Conservation (phyloP, 352 stramenopile species). For the Globisporangium irregulare region DNA sequence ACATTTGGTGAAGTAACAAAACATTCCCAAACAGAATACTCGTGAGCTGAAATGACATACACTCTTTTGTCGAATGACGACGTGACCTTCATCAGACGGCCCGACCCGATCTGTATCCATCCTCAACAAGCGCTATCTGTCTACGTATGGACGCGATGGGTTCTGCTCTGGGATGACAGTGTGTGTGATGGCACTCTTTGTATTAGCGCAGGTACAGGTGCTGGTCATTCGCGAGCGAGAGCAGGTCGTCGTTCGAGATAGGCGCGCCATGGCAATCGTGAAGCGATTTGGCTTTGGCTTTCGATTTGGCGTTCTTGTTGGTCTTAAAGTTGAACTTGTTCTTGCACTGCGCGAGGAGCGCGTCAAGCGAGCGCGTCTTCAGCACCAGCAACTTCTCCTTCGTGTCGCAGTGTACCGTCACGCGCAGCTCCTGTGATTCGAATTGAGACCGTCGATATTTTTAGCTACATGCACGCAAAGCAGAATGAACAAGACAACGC, state of each 20-base stretch:
- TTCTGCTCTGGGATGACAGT: no score
- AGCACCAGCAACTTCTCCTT: constrained; percentile 40
- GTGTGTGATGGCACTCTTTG: neutral
- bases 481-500: neutral
- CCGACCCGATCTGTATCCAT: no score
- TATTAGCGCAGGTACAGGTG: constrained; percentile 33
- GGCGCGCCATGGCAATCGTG: constrained; percentile 30
- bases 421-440: constrained; percentile 25
- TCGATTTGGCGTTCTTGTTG: constrained; percentile 14
- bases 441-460: neutral
- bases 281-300: constrained; percentile 14
- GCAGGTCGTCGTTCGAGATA: constrained; percentile 24
- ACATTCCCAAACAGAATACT: no score
- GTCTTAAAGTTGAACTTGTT: constrained; percentile 40
- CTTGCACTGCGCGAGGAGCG: constrained; percentile 31
- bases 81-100: neutral
- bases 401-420: constrained; percentile 29
- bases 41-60: no score
- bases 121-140: no score
- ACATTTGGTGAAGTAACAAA: no score
- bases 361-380: constrained; percentile 27
- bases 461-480: neutral
- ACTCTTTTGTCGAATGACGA: no score
- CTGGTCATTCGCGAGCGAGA: constrained; percentile 24
- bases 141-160: no score